Conservation (phyloP, 805 yeast species). For the Priceomyces castillae region DNA sequence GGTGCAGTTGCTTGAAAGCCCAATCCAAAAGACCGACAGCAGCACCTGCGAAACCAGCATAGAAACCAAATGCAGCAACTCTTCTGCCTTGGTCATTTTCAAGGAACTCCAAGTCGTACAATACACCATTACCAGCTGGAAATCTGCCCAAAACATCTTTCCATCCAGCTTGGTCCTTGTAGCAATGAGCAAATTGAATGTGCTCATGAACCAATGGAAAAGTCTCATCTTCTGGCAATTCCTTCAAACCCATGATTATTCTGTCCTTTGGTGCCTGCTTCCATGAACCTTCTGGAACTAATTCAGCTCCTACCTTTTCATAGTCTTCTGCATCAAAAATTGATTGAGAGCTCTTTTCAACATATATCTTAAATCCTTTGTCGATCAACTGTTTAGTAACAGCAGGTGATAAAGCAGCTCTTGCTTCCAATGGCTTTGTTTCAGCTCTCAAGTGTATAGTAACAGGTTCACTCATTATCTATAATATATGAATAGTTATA, state of each 20-base stretch:
- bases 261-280: constrained; percentile 84
- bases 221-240: constrained; percentile 81
- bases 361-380: constrained; percentile 85
- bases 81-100: constrained; percentile 95
- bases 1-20: constrained; percentile 82
- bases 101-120: constrained; percentile 92
- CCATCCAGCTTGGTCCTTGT: constrained; percentile 98
- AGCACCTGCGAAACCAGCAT: constrained; percentile 99
- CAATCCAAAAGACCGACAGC: constrained; percentile 93
- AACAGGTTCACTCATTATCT: constrained; percentile 34
- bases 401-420: constrained; percentile 94
- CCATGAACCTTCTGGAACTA: constrained; percentile 96
- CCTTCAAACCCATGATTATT: constrained; percentile 90
- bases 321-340: constrained; percentile 78
- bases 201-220: constrained; percentile 96
- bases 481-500: neutral
- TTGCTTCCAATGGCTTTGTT: constrained; percentile 93
- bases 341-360: constrained; percentile 84
- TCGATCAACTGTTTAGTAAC: constrained; percentile 79
- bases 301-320: constrained; percentile 72
- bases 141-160: constrained; percentile 82
- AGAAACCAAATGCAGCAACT: constrained; percentile 99
- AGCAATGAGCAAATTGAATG: constrained; percentile 98
- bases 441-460: constrained; percentile 92
- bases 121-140: constrained; percentile 85